These are phyloP conservation scores for Lizonia empirigonia DNA, from an alignment of 2,329 filamentous ascomycete genomes.

Conservation along the genomic window DNA sequence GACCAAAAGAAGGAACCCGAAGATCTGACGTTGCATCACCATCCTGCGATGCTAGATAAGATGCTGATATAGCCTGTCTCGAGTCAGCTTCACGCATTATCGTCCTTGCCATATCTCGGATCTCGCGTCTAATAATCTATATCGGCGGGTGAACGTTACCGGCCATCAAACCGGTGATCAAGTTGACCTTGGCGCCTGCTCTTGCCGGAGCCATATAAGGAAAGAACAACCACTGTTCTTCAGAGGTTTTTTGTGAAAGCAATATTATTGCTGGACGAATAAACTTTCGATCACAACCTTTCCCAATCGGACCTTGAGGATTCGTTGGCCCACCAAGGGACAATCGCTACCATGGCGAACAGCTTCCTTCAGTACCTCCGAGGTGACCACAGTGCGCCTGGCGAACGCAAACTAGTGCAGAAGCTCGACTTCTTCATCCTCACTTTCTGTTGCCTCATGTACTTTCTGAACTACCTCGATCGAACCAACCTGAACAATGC, in stretches of 20 bases:
- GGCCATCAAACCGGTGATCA: constrained; percentile 16
- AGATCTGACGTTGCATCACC: neutral
- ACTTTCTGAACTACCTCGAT: constrained; percentile 42
- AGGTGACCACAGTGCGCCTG: constrained; percentile 42
- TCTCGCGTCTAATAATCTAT: constrained; percentile 15
- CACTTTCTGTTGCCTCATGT: constrained; percentile 65
- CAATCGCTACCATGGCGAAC: constrained; percentile 30
- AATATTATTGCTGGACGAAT: neutral
- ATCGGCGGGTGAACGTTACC: constrained; percentile 15
- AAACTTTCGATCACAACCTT: neutral
- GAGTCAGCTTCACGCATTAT: constrained; percentile 20
- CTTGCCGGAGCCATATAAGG: constrained; percentile 6
- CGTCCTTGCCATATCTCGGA: constrained; percentile 3
- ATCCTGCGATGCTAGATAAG: constrained; percentile 7
- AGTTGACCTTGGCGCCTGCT: constrained; percentile 4
- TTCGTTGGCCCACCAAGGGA: neutral
- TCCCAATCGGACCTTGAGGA: too few relatives aligned
- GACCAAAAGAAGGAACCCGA: constrained; percentile 13
- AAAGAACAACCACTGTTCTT: neutral
- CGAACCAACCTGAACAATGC: constrained; percentile 52
- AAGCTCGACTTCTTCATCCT: constrained; percentile 70
- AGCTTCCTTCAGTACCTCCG: constrained; percentile 42
- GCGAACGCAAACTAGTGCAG: constrained; percentile 56
- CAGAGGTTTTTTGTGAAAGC: neutral
- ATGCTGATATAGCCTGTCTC: constrained; percentile 18